phyloP scores from a whole-genome alignment of 768 basidiomycete species.

The Steccherinum ochraceum region DNA sequence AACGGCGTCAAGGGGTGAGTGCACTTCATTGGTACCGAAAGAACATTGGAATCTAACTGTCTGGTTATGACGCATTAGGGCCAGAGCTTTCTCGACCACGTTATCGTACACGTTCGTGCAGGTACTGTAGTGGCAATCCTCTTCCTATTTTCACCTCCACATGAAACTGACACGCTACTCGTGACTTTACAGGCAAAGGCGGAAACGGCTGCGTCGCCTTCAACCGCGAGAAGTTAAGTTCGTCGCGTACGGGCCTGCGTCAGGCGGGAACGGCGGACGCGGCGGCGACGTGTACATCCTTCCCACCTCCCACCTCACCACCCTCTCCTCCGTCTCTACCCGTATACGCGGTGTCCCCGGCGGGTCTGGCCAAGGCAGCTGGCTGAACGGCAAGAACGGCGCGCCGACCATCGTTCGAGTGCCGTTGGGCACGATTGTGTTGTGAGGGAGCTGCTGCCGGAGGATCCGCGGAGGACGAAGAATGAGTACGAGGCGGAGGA shows the following conservation, averaged over 20 bases:
- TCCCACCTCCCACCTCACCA: constrained; percentile 72
- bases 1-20: constrained; percentile 63
- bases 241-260: constrained; percentile 79
- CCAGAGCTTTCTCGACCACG: constrained; percentile 75
- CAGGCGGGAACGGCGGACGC: constrained; percentile 87
- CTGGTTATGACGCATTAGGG: no score
- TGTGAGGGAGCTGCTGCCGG: constrained; percentile 64
- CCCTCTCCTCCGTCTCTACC: constrained; percentile 65
- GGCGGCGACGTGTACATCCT: constrained; percentile 85
- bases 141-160: background rate
- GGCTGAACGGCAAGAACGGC: constrained; percentile 78
- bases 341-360: constrained; percentile 66
- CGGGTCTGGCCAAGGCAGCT: constrained; percentile 72
- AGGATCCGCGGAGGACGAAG: constrained; percentile 57
- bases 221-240: constrained; percentile 88
- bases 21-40: background rate
- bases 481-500: constrained; percentile 75
- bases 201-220: constrained; percentile 93
- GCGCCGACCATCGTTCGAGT: constrained; percentile 72
- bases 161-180: background rate
- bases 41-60: background rate
- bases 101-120: constrained; percentile 70
- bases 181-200: constrained; percentile 55
- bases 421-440: constrained; percentile 89
- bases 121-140: constrained; percentile 37